A percentile compares a stretch with the other conserved stretches of the same genome.
Conservation (phyloP, 345 rosid species). For the Mercurialis annua region DNA sequence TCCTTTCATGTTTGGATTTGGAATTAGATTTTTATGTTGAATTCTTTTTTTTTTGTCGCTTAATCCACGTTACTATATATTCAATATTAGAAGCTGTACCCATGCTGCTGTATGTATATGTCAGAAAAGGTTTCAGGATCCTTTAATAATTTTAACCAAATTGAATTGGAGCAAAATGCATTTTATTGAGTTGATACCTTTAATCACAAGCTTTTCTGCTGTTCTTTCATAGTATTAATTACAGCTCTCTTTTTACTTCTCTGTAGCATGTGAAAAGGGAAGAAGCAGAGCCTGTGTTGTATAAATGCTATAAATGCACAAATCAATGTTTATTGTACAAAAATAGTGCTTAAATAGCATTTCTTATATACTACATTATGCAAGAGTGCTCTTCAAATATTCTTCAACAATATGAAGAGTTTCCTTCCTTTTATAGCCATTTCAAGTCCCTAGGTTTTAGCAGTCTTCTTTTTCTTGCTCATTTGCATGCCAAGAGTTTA, state of each 20-base stretch:
- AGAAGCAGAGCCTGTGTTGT: background rate
- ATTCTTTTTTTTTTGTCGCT: background rate
- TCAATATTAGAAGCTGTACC: background rate
- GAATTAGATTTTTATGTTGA: background rate
- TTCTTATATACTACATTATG: too few relatives aligned
- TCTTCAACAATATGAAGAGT: background rate
- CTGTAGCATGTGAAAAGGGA: background rate
- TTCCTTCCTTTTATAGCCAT: background rate
- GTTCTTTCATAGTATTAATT: too few relatives aligned
- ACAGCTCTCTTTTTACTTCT: background rate
- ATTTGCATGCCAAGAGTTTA: background rate
- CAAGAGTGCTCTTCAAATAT: background rate
- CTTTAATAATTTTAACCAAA: too few relatives aligned
- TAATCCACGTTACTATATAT: background rate
- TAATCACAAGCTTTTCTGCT: too few relatives aligned
- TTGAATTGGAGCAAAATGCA: too few relatives aligned
- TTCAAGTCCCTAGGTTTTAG: background rate
- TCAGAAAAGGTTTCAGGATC: too few relatives aligned
- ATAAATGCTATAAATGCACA: background rate
- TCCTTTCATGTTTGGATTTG: conserved; percentile 16
- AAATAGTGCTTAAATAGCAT: background rate
- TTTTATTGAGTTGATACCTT: too few relatives aligned
- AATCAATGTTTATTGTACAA: background rate
- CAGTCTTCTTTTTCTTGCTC: background rate
- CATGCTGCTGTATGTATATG: too few relatives aligned